Evolutionary conservation across 228 moss, liverwort and hornwort species (phyloP), one percentile per base, ranked within the genome.

Genomic region (Sphagnum fallax): DNA sequence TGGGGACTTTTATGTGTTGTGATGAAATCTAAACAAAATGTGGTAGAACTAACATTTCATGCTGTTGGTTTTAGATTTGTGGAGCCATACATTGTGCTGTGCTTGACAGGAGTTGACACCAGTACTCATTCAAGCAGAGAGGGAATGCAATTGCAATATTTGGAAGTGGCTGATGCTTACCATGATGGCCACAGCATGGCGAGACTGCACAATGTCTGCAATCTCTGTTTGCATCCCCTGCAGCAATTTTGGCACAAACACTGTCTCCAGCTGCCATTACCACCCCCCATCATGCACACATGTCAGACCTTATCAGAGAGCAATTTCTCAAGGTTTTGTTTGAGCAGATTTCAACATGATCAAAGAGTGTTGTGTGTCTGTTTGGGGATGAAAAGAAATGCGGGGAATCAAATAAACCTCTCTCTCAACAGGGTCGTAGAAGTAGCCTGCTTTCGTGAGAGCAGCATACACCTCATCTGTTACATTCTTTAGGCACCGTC

Each of bases 341-440:
- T 32, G 32, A 32, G 32, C 32, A 32, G 32, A 32, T 32, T 32
- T 32, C 32, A 32, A 32, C 32, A 32, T 32, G 32, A 32, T 32
- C 32, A 32, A 32, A 32, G 32, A 32, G 32, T 32, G 32, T 32
- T 32, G 2, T 1, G 32, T 32, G 32, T 32, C 32, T 32, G 32
- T 2, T 32, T 32, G 32, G 32, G 55, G 3, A 55, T 55, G 55
- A 8, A 1, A 8, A 8, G 55, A 67, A 7, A 0, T 50, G 50
- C 52, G 4, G 50, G 16, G 16, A 49, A 6, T 8, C 16, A 8
- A 32, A 32, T 58, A 1, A 55, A 97, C 97, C 88, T 93, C 97
- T 79, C 77, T 76, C 79, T 91, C 88, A n/a, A 90, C 65, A 0
- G 93, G 91, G 58, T 98, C 91, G 8, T 85, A 98, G 72, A 98